Evolutionary conservation across 371 early-diverging fungal species (phyloP), one percentile per base, ranked within the genome.

Genomic region (Mucor piriformis): DNA sequence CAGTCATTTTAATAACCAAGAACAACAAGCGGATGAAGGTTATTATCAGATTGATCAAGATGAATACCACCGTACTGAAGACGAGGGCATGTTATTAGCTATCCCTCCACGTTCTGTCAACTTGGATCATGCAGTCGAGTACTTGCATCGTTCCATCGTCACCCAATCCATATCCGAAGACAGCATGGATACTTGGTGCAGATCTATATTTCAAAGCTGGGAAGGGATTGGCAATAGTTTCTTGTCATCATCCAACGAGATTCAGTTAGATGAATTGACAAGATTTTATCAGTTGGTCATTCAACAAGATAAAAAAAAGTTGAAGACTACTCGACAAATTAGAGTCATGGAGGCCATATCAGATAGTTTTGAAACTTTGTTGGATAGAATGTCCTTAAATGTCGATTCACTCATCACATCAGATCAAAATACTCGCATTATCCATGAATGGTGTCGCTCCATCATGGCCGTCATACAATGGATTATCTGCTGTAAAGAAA

Each of bases 191-290:
- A 64, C 38, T 8, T 77, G 77, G 77, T 71, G 63, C 50, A 63
- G 77, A 38, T 64, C 69, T 1, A 51, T 73, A 6, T 78, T 78
- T 33, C 76, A 78, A 48, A 75, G 65, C n/a, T 78, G 79, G 79
- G 79, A 78, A 43, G 79, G 76, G 0, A 61, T 78, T 20, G 76
- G 79, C 40, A 68, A 71, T 33, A 78, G 79, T 37, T 72, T 77
- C 37, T 38, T 74, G 1, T 38, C 54, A 15, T n/a, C 42, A 6
- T 12, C n/a, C n/a, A 16, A 18, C 10, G 35, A 44, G 3, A 58
- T 64, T n/a, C 21, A 66, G 29, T 21, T 67, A 13, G 63, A 67
- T 4, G 47, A 62, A 23, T n/a, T 67, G 4, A 54, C 32, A 1
- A 25, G 54, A 23, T 67, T 67, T 23, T 67, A 55, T 35, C 59